phyloP scores from a whole-genome alignment of 345 rosid species.

The Microthlaspi erraticum region DNA sequence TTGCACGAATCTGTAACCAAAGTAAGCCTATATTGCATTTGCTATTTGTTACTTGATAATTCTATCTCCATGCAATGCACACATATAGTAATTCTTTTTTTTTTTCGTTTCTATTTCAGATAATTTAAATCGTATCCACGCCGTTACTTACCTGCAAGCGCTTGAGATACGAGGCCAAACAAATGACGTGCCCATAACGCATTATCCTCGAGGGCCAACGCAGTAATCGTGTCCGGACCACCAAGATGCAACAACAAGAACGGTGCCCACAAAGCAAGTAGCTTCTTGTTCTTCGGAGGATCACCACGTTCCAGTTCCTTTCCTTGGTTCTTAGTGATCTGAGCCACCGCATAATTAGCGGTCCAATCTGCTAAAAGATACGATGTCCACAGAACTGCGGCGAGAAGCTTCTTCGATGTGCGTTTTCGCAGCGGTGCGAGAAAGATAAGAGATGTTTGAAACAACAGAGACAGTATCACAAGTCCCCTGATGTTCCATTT shows the following conservation, averaged over 20 bases:
- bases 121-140: slow-evolving; percentile 1
- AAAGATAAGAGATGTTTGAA: slow-evolving; percentile 59
- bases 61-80: not conserved
- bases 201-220: slow-evolving; percentile 48
- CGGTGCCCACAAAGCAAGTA: slow-evolving; percentile 48
- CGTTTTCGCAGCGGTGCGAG: slow-evolving; percentile 58
- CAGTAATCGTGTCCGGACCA: slow-evolving; percentile 51
- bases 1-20: not conserved
- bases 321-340: slow-evolving; percentile 57
- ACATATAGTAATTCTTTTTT: not conserved
- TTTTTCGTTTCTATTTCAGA: too few relatives aligned
- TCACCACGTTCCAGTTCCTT: slow-evolving; percentile 11
- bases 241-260: slow-evolving; percentile 52
- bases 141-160: slow-evolving; percentile 36
- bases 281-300: slow-evolving; percentile 37
- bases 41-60: not conserved
- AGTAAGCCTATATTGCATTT: not conserved
- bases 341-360: slow-evolving; percentile 62
- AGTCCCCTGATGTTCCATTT: slow-evolving; percentile 65
- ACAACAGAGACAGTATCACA: slow-evolving; percentile 54
- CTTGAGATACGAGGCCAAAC: slow-evolving; percentile 39
- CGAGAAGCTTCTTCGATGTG: slow-evolving; percentile 43
- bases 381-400: slow-evolving; percentile 54
- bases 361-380: slow-evolving; percentile 71
- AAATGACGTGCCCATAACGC: slow-evolving; percentile 45